Percentiles rank a stretch among this genome's conserved stretches.
Evolutionary conservation across 1,284 basidiomycete species (phyloP).

Genomic region (Bjerkandera adusta): DNA sequence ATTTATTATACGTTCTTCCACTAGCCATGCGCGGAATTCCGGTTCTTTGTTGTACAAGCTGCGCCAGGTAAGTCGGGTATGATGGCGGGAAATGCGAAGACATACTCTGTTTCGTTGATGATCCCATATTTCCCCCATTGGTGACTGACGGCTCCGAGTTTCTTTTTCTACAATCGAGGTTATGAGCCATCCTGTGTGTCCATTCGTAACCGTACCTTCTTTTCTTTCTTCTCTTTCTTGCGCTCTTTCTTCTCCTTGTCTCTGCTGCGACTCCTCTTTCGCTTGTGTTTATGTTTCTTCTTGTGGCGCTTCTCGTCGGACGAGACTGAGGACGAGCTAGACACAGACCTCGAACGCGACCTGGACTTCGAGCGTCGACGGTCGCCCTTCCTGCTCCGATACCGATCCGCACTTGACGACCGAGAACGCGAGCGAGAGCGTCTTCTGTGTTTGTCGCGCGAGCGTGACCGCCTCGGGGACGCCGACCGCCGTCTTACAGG

Average conservation of each 20-base stretch:
- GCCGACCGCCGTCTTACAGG: constrained; percentile 7
- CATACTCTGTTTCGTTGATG: constrained; percentile 81
- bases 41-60: constrained; percentile 78
- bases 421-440: constrained; percentile 23
- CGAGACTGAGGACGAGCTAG: constrained; percentile 35
- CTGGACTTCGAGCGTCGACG: constrained; percentile 35
- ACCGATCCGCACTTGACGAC: constrained; percentile 17
- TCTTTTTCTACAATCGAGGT: constrained; percentile 46
- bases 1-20: constrained; percentile 87
- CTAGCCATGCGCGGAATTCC: constrained; percentile 88
- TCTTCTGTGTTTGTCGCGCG: constrained; percentile 5
- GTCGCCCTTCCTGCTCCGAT: constrained; percentile 16
- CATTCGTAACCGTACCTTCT: constrained; percentile 43
- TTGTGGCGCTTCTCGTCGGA: constrained; percentile 40
- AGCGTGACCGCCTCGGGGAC: constrained; percentile 9
- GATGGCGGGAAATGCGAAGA: constrained; percentile 21
- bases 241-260: constrained; percentile 56
- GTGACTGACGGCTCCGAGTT: constrained; percentile 48
- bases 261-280: constrained; percentile 43
- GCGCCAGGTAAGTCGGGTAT: background rate
- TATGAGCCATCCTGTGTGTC: background rate
- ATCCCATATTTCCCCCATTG: constrained; percentile 90
- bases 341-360: constrained; percentile 35
- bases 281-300: constrained; percentile 40
- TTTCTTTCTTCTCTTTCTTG: constrained; percentile 68